Conservation (phyloP, 306 rosid species). For the Chamaecrista fasciculata region DNA sequence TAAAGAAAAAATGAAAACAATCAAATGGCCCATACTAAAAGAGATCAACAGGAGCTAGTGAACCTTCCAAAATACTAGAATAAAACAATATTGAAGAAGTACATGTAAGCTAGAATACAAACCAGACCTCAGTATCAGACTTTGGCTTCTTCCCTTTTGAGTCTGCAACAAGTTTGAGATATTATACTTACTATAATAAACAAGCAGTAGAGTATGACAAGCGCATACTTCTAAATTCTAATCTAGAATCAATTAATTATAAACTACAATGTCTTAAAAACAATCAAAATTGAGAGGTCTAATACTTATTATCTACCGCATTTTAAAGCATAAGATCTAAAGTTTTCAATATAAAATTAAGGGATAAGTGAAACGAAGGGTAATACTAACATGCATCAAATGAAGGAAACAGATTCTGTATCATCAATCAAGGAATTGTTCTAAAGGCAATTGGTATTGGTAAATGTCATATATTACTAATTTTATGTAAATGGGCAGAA, state of each 20-base stretch:
- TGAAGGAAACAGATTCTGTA: not conserved
- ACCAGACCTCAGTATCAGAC: constrained; percentile 69
- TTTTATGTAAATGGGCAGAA: not conserved
- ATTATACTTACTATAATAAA: constrained; percentile 24
- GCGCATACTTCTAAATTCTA: not conserved
- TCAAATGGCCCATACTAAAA: constrained; percentile 6
- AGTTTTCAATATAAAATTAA: not conserved
- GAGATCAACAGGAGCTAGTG: not conserved
- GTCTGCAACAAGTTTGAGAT: constrained; percentile 48
- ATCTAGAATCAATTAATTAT: constrained; percentile 6
- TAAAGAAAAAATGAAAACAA: constrained; percentile 9
- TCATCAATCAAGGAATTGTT: not conserved
- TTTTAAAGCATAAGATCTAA: not conserved
- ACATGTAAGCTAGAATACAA: constrained; percentile 32
- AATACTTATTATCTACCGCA: constrained; percentile 8
- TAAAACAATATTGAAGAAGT: constrained; percentile 2
- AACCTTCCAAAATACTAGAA: not conserved
- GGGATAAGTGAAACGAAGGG: constrained; percentile 6
- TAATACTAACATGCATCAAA: not conserved
- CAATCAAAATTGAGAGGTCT: constrained; percentile 21
- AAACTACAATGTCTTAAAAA: constrained; percentile 1
- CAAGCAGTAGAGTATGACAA: not conserved
- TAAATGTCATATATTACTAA: too few relatives aligned
- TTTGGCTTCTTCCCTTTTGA: constrained; percentile 81
- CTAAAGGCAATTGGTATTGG: too few relatives aligned